Conservation (phyloP, 106 monocot genomes). For the Triglochin maritima region DNA sequence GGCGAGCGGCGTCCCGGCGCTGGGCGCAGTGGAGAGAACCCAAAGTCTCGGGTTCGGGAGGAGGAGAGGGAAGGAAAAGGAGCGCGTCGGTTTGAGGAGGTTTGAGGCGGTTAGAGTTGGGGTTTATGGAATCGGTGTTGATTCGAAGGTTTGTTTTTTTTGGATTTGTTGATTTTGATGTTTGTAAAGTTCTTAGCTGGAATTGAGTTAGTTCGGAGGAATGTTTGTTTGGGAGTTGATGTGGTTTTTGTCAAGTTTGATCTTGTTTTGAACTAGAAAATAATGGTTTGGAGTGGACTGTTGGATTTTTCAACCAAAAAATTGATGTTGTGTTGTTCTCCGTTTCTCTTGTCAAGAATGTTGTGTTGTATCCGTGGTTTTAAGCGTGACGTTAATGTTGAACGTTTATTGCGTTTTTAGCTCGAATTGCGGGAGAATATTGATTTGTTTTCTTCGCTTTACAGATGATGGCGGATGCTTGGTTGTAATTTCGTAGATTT, state of each 20-base stretch:
- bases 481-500: too few relatives aligned
- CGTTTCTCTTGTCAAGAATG: too few relatives aligned
- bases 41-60: not conserved
- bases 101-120: slow-evolving; percentile 22
- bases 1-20: not conserved
- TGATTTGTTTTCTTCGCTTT: too few relatives aligned
- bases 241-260: too few relatives aligned
- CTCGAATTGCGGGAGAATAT: too few relatives aligned
- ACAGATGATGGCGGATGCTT: too few relatives aligned
- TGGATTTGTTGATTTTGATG: not conserved
- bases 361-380: too few relatives aligned
- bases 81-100: slow-evolving; percentile 9
- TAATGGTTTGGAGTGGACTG: not conserved
- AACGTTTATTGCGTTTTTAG: too few relatives aligned
- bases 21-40: not conserved
- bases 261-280: not conserved
- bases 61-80: slow-evolving; percentile 1
- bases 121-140: slow-evolving; percentile 44
- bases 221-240: too few relatives aligned
- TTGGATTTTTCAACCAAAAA: not conserved
- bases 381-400: too few relatives aligned
- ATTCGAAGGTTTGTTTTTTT: slow-evolving; percentile 44
- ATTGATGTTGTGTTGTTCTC: too few relatives aligned
- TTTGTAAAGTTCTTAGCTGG: not conserved
- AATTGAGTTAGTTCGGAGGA: too few relatives aligned